These are phyloP conservation scores for Zygosaccharomyces siamensis DNA, from an alignment of 805 yeast genomes.

Conservation along the genomic window DNA sequence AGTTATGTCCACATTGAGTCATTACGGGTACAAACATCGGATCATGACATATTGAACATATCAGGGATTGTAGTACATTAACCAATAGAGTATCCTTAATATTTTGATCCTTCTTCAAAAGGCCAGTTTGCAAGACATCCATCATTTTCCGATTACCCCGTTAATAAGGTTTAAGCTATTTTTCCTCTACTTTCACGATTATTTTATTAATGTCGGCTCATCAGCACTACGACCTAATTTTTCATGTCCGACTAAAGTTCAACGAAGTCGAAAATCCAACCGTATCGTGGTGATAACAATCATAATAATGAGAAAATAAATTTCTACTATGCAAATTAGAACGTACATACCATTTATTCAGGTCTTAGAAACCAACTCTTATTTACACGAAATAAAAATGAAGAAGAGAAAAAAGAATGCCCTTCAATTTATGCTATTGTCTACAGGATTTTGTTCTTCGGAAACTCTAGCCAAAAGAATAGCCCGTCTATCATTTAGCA, in stretches of 20 bases:
- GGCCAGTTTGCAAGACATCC: slow-evolving; percentile 6
- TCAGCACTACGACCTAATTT: background rate
- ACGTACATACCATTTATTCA: background rate
- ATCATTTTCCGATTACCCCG: background rate
- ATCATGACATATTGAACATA: slow-evolving; percentile 67
- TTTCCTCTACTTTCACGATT: background rate
- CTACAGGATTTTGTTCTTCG: background rate
- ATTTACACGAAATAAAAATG: background rate
- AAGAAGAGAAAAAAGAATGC: background rate
- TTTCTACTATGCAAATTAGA: background rate
- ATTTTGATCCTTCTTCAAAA: slow-evolving; percentile 12
- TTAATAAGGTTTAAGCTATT: background rate
- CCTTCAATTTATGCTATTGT: background rate
- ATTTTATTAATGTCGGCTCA: background rate
- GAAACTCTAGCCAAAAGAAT: background rate
- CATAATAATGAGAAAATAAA: background rate
- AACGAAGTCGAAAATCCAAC: no score
- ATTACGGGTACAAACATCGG: slow-evolving; percentile 61
- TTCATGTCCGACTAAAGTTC: background rate
- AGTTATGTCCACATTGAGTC: slow-evolving; percentile 67
- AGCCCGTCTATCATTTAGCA: background rate
- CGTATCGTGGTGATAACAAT: background rate
- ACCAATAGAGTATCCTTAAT: slow-evolving; percentile 14
- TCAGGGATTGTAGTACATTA: slow-evolving; percentile 28
- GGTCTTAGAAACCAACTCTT: background rate